Conservation (phyloP, 2,329 filamentous ascomycete species). For the Cadophora sp. region DNA sequence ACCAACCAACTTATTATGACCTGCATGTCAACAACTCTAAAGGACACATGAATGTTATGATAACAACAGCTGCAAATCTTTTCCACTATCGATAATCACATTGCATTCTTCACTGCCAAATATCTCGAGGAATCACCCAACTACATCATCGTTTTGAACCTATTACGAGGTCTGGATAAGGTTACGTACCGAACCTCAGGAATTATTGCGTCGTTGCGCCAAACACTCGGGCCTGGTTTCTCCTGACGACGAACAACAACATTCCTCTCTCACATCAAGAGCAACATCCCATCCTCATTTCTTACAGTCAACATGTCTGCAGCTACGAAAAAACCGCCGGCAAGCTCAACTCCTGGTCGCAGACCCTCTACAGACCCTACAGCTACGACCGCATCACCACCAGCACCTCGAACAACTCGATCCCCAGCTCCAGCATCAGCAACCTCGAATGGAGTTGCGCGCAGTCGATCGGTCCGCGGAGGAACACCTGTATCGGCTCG, state of each 20-base stretch:
- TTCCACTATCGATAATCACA: not conserved
- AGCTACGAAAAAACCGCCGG: slow-evolving; percentile 50
- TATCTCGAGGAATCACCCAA: not conserved
- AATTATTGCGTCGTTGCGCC: slow-evolving; percentile 16
- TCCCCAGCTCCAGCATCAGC: slow-evolving; percentile 40
- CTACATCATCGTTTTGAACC: not conserved
- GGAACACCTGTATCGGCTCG: slow-evolving; percentile 76
- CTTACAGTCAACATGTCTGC: slow-evolving; percentile 48
- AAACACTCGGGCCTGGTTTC: slow-evolving; percentile 19
- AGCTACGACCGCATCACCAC: slow-evolving; percentile 29
- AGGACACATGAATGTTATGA: slow-evolving; percentile 27
- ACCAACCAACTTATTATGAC: slow-evolving; percentile 18
- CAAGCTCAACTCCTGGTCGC: slow-evolving; percentile 36
- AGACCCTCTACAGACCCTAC: slow-evolving; percentile 42
- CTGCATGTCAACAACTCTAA: slow-evolving; percentile 34
- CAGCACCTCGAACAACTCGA: slow-evolving; percentile 37
- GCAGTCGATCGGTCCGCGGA: slow-evolving; percentile 70
- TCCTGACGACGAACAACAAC: slow-evolving; percentile 29
- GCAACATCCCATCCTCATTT: slow-evolving; percentile 15
- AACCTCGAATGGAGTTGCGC: slow-evolving; percentile 49
- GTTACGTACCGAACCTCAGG: not conserved
- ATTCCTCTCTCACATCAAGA: slow-evolving; percentile 19
- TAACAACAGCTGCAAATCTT: not conserved
- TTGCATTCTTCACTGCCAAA: not conserved
- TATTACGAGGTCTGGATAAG: not conserved